Evolutionary conservation across 257 asterid genomes (phyloP).

Genomic region (Forsythia viridissima): DNA sequence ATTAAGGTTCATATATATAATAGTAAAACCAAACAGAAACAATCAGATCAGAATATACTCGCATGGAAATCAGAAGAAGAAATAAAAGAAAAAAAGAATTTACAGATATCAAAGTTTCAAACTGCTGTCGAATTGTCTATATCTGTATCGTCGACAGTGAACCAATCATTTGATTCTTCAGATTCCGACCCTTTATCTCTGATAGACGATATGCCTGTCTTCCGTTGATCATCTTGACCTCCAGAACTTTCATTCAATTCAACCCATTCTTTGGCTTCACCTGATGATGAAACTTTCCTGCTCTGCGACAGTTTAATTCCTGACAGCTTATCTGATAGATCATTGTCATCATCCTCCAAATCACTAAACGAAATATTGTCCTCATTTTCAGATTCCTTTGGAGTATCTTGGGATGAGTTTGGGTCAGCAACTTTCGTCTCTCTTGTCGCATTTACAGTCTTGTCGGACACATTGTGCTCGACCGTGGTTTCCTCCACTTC

Average conservation of each 20-base stretch:
- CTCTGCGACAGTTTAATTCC: conserved; percentile 27
- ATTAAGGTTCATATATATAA: not conserved
- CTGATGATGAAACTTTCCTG: conserved; percentile 32
- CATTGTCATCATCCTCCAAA: conserved; percentile 62
- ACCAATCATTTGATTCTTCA: conserved; percentile 80
- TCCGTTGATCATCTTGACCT: conserved; percentile 31
- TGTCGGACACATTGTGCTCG: conserved; percentile 20
- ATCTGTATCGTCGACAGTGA: conserved; percentile 64
- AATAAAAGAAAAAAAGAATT: conserved; percentile 6
- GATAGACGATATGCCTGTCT: conserved; percentile 26
- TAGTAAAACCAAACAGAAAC: not conserved
- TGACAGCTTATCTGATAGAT: conserved; percentile 24
- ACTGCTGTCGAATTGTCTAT: conserved; percentile 47
- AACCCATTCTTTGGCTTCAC: conserved; percentile 57
- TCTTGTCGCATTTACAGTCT: conserved; percentile 28
- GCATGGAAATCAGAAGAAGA: conserved; percentile 5
- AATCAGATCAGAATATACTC: conserved; percentile 23
- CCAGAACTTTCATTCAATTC: conserved; percentile 39
- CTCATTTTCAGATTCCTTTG: conserved; percentile 36
- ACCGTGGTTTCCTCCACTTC: conserved; percentile 23
- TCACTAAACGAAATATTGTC: conserved; percentile 76
- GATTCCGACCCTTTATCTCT: conserved; percentile 68
- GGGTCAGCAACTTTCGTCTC: conserved; percentile 11
- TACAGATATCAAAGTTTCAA: conserved; percentile 37
- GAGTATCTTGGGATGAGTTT: not conserved